Evolutionary conservation across 129 eudicot species (phyloP).

Genomic region (Flaveria trinervia): DNA sequence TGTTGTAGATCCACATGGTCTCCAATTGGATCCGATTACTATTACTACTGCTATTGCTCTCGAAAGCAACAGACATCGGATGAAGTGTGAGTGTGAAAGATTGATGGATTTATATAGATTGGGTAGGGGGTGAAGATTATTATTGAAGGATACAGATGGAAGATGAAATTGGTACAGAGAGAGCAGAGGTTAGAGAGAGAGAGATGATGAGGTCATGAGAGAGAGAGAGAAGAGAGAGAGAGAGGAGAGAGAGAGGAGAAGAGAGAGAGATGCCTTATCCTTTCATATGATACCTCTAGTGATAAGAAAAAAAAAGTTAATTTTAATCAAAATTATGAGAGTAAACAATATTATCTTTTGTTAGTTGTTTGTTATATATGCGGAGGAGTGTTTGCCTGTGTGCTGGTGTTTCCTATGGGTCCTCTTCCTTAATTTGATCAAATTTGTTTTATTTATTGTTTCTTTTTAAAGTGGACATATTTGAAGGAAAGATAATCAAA

Average conservation of each 20-base stretch:
- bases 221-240: constrained; percentile 34
- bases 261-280: constrained; percentile 63
- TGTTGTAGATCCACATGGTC: constrained; percentile 36
- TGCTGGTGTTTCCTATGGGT: not conserved
- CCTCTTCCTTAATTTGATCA: not conserved
- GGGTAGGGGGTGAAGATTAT: too few species aligned
- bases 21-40: constrained; percentile 43
- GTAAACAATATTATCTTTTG: constrained; percentile 36
- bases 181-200: not conserved
- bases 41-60: constrained; percentile 16
- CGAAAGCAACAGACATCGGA: constrained; percentile 56
- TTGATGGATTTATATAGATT: constrained; percentile 1
- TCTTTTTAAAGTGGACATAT: too few species aligned
- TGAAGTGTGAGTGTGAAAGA: not conserved
- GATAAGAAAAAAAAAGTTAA: not conserved
- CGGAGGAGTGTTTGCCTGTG: not conserved
- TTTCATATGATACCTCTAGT: constrained; percentile 14
- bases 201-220: constrained; percentile 23
- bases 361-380: not conserved
- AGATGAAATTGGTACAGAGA: constrained; percentile 24
- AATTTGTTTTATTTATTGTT: too few species aligned
- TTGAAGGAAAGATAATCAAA: too few species aligned
- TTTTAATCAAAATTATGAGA: constrained; percentile 26
- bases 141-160: not conserved
- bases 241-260: not conserved